Base-by-base conservation (phyloP, 2,329 filamentous ascomycete genomes). In the Emericellopsis atlantica region DNA sequence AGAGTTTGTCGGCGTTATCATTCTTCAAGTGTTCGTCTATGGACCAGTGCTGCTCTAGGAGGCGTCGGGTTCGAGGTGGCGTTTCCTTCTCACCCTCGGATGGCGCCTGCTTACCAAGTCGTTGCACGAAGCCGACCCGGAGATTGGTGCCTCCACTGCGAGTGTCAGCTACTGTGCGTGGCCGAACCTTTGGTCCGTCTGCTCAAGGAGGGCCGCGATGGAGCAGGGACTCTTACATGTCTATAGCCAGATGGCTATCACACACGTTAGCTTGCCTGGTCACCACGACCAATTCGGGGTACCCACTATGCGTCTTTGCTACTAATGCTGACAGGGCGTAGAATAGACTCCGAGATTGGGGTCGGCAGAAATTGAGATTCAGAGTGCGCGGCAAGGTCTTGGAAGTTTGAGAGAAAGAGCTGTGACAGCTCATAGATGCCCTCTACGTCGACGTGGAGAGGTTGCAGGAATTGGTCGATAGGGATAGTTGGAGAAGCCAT, bases 1-100 rank as follows among this genome's bases (percentile, higher is more conserved):
- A 92, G 2, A 90, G 64, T 43, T 79, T 77, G 43, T 86, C 78
- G 1, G 81, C 76, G 46, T 88, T 80, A 49, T 87, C 77, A 56
- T 74, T 76, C 54, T 87, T 87, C 46, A 88, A 60, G 41, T 81
- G 74, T 34, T 87, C 76, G 37, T 72, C 73, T 49, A 89, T 89
- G 7, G 81, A 75, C 82, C 83, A 88, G 41, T 74, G 75, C 47
- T 70, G 79, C 55, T 88, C 84, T 42, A 85, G 60, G 5, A 74
- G 71, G 37, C 79, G 67, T 31, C 66, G 66, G 26, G 82, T 64
- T 35, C 69, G 69, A 18, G 52, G 33, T 24, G 42, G 21, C 2
- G 35, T 5, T 29, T 6, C 26, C 4, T 9, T 29, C 15, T 47
- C 40, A 11, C 45, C 40, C 31, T 46, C 44, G 4, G 39, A 22